Conservation (phyloP, 306 rosid genomes). For the Cucurbita argyrosperma region DNA sequence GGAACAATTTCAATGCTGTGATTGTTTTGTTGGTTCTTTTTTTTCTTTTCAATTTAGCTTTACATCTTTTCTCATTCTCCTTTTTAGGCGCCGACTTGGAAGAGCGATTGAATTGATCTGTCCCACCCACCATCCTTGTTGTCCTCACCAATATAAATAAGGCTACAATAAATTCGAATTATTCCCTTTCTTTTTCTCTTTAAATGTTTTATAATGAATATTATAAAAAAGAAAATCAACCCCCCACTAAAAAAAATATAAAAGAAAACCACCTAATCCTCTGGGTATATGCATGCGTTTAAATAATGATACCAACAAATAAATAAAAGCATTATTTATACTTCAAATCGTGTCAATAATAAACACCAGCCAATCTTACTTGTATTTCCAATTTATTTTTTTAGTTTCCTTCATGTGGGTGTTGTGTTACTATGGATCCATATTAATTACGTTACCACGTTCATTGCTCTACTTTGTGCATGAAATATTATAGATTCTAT, state of each 20-base stretch:
- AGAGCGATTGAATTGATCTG: neutral
- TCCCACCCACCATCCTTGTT: neutral
- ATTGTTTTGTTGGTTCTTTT: neutral
- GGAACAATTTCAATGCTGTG: neutral
- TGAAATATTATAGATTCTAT: neutral
- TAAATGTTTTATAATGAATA: neutral
- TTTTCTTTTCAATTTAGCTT: neutral
- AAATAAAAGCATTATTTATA: neutral
- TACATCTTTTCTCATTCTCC: conserved; percentile 2
- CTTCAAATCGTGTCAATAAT: neutral
- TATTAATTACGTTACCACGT: neutral
- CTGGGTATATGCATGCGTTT: neutral
- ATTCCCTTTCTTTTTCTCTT: neutral
- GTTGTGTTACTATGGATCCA: neutral
- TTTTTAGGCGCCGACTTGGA: conserved; percentile 4
- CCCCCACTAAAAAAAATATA: neutral
- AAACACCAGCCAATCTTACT: neutral
- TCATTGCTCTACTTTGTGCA: neutral
- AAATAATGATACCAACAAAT: neutral
- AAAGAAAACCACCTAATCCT: neutral
- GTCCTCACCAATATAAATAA: neutral
- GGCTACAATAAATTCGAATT: neutral
- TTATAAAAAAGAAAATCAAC: no score
- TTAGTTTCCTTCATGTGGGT: neutral
- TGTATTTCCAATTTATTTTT: neutral